Conservation (phyloP, 2,329 filamentous ascomycete genomes). For the Samsoniella hepiali region DNA sequence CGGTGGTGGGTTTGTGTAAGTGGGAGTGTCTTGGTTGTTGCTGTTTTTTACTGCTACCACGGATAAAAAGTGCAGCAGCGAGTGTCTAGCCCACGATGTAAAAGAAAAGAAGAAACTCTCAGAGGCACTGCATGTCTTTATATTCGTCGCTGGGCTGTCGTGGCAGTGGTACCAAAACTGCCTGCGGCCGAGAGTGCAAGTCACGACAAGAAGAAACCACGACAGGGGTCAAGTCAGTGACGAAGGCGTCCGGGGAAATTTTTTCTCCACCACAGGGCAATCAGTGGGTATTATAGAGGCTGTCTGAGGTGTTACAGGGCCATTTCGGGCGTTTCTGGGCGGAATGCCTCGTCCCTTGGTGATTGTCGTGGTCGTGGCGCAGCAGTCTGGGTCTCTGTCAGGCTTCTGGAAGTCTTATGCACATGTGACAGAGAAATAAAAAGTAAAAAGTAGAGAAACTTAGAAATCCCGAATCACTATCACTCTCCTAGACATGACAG, state of each 20-base stretch:
- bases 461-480: no score
- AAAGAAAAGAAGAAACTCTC: background rate
- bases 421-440: no score
- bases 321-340: background rate
- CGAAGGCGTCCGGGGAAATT: background rate
- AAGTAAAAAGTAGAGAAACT: no score
- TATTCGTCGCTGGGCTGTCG: background rate
- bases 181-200: background rate
- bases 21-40: constrained; percentile 6
- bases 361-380: background rate
- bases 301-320: background rate
- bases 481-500: no score
- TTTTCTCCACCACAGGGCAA: background rate
- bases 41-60: background rate
- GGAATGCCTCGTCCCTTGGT: background rate
- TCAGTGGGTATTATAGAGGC: background rate
- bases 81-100: background rate
- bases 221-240: background rate
- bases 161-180: background rate
- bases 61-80: background rate
- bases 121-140: background rate
- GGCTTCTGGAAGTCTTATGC: background rate
- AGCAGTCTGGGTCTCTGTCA: background rate
- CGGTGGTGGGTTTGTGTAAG: constrained; percentile 6
- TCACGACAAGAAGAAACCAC: background rate